These are phyloP conservation scores for Cladophialophora chaetospira DNA, from an alignment of 2,329 filamentous ascomycete species.

Conservation along the genomic window DNA sequence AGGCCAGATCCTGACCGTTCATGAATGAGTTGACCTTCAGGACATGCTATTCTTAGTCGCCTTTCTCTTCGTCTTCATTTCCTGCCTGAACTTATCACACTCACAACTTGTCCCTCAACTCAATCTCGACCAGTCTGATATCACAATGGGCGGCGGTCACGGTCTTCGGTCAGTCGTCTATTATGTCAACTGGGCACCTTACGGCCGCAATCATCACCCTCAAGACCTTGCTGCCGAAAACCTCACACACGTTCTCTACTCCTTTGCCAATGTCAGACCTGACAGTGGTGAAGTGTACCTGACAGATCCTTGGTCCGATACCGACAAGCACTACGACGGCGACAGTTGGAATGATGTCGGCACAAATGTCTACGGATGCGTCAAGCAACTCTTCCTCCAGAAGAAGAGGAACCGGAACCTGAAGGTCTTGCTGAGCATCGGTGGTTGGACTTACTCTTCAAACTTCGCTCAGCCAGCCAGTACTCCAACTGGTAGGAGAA, in stretches of 20 bases:
- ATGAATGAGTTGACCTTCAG: background rate
- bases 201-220: constrained; percentile 80
- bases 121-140: background rate
- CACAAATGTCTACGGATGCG: constrained; percentile 72
- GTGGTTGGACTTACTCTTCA: constrained; percentile 76
- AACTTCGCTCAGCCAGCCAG: constrained; percentile 71
- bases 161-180: constrained; percentile 44
- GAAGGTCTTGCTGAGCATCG: constrained; percentile 80
- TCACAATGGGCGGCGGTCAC: constrained; percentile 27
- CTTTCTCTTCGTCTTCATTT: constrained; percentile 35
- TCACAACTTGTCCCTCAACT: constrained; percentile 19
- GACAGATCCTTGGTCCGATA: constrained; percentile 69
- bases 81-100: constrained; percentile 37
- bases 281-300: constrained; percentile 80
- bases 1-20: background rate
- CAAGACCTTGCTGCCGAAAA: constrained; percentile 78
- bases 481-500: constrained; percentile 61
- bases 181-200: constrained; percentile 66
- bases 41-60: constrained; percentile 13
- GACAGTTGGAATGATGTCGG: constrained; percentile 70
- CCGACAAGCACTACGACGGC: constrained; percentile 66
- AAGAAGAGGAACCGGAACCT: constrained; percentile 76
- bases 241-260: constrained; percentile 85
- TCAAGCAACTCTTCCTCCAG: constrained; percentile 74
- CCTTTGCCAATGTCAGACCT: constrained; percentile 82